Percentiles rank a stretch among this genome's conserved stretches.
Conservation (phyloP, 2,329 filamentous ascomycete species). For the Penicillium palitans region DNA sequence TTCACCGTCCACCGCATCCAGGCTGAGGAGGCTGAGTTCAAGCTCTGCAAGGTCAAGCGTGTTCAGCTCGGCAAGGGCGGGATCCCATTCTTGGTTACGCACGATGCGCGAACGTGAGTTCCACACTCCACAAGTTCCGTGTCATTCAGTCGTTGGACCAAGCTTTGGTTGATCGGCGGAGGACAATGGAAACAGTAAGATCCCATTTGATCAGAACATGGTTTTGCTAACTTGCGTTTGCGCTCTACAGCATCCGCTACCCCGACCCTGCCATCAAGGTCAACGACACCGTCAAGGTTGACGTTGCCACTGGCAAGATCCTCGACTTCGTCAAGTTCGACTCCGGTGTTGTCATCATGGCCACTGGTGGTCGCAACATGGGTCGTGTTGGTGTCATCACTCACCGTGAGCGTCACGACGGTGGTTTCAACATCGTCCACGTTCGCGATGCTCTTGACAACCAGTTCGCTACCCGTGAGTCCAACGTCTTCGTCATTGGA, state of each 20-base stretch:
- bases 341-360: constrained; percentile 97
- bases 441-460: constrained; percentile 91
- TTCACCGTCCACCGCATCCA: constrained; percentile 99
- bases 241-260: constrained; percentile 83
- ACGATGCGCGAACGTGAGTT: constrained; percentile 99
- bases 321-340: constrained; percentile 98
- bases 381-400: constrained; percentile 99
- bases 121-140: constrained; percentile 60
- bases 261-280: constrained; percentile 98
- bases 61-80: constrained; percentile 98
- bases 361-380: constrained; percentile 99
- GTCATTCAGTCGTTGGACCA: constrained; percentile 99
- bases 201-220: constrained; percentile 21
- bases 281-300: constrained; percentile 99
- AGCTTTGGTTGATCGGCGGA: constrained; percentile 75
- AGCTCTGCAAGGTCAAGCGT: constrained; percentile 99
- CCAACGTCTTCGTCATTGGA: constrained; percentile 99
- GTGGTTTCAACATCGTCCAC: constrained; percentile 99
- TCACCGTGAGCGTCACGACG: constrained; percentile 99
- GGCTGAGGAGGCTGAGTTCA: constrained; percentile 98
- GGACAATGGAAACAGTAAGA: constrained; percentile 43
- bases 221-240: constrained; percentile 35
- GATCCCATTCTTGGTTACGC: constrained; percentile 99
- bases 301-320: constrained; percentile 96
- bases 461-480: constrained; percentile 98